Conservation (phyloP, 306 rosid species). For the Acacia confusa region DNA sequence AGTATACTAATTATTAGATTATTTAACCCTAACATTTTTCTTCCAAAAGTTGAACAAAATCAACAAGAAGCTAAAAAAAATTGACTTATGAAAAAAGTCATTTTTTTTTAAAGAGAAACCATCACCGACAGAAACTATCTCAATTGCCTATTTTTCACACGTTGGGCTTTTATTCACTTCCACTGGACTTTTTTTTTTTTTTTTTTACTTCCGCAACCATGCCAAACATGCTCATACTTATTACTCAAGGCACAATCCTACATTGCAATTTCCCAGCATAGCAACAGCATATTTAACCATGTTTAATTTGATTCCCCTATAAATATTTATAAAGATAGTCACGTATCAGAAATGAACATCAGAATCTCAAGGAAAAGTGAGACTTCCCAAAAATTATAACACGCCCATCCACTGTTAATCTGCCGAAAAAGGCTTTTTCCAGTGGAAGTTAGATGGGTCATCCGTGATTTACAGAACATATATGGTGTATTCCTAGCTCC, state of each 20-base stretch:
- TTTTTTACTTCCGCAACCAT: no score
- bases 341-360: background rate
- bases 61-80: no score
- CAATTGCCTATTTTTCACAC: no score
- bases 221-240: no score
- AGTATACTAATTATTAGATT: no score
- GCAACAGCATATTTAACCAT: background rate
- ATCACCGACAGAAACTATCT: no score
- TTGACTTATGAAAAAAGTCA: no score
- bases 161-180: no score
- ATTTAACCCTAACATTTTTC: no score
- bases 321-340: constrained; percentile 13
- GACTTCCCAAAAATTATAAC: background rate
- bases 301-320: constrained; percentile 7
- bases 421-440: background rate
- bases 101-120: no score
- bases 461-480: background rate
- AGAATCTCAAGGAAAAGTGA: constrained; percentile 23
- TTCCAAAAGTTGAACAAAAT: no score
- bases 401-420: background rate
- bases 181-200: no score
- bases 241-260: background rate
- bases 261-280: background rate
- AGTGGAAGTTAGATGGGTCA: background rate
- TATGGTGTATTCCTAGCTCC: background rate